phyloP scores from a whole-genome alignment of 345 rosid species.

The Diplotaxis tenuifolia region DNA sequence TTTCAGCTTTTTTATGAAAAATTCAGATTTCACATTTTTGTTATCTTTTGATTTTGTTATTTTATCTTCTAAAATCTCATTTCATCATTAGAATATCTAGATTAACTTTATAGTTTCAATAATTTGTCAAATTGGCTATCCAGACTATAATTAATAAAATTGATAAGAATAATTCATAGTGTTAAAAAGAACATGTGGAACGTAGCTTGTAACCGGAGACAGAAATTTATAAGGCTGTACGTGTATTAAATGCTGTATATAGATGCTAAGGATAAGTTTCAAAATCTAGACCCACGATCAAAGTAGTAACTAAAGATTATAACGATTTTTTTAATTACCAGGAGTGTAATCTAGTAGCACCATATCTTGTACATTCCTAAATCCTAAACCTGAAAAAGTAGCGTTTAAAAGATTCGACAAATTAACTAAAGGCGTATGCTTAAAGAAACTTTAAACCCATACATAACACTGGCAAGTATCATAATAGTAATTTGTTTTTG shows the following conservation, averaged over 20 bases:
- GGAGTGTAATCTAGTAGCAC: slow-evolving; percentile 19
- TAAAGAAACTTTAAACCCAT: slow-evolving; percentile 24
- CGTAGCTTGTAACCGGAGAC: not conserved
- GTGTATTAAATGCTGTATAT: not conserved
- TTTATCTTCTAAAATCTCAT: not conserved
- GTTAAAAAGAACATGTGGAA: not conserved
- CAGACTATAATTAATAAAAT: not conserved
- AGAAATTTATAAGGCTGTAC: not conserved
- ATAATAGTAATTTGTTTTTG: not conserved
- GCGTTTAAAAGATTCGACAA: slow-evolving; percentile 11
- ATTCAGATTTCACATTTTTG: not conserved
- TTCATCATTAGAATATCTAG: not conserved
- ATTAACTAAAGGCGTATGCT: slow-evolving; percentile 19
- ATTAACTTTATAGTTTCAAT: not conserved
- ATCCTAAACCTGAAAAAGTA: slow-evolving; percentile 14
- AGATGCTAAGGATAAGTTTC: not conserved
- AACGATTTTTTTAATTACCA: not conserved
- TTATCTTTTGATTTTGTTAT: not conserved
- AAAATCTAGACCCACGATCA: slow-evolving; percentile 6
- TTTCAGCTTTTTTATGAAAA: slow-evolving; percentile 3
- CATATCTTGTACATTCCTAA: slow-evolving; percentile 11
- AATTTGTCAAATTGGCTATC: not conserved
- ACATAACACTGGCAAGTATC: not conserved
- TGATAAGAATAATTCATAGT: not conserved
- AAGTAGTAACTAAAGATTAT: not conserved